phyloP scores from a whole-genome alignment of 176 grass and related monocot genomes.

The Zizania latifolia region DNA sequence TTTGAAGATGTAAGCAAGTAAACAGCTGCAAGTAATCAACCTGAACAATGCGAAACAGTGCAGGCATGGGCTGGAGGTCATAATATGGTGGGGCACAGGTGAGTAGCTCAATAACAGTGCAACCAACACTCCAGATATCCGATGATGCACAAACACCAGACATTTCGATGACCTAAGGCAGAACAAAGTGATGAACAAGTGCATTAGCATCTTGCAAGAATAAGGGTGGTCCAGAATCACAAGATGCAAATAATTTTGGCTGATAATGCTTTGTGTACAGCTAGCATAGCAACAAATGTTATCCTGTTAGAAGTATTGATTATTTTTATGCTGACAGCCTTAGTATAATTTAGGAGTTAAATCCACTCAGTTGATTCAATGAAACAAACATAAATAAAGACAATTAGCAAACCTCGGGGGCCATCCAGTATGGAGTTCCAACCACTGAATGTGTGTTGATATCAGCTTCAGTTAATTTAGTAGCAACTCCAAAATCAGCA shows the following conservation, averaged over 20 bases:
- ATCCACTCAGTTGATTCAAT: neutral
- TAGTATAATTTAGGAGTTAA: neutral
- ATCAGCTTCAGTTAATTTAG: constrained; percentile 97
- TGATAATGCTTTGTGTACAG: neutral
- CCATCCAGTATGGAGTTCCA: constrained; percentile 99
- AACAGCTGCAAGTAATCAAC: constrained; percentile 33
- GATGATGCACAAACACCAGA: constrained; percentile 95
- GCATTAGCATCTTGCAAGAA: neutral
- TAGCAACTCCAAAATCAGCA: constrained; percentile 98
- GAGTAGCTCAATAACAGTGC: constrained; percentile 95
- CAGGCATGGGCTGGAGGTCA: constrained; percentile 99
- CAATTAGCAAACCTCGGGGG: constrained; percentile 64
- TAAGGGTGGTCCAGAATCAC: neutral
- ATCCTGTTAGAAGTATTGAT: neutral
- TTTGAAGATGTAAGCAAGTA: neutral
- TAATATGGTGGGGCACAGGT: constrained; percentile 97
- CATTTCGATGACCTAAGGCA: constrained; percentile 92
- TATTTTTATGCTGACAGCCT: neutral
- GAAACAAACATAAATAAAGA: neutral
- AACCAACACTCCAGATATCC: constrained; percentile 99
- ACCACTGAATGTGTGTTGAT: constrained; percentile 98
- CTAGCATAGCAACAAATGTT: neutral
- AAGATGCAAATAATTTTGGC: constrained; percentile 10
- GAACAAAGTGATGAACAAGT: neutral
- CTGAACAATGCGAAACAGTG: constrained; percentile 99